phyloP scores from a whole-genome alignment of 257 asterid species.

The Petunia secreta region DNA sequence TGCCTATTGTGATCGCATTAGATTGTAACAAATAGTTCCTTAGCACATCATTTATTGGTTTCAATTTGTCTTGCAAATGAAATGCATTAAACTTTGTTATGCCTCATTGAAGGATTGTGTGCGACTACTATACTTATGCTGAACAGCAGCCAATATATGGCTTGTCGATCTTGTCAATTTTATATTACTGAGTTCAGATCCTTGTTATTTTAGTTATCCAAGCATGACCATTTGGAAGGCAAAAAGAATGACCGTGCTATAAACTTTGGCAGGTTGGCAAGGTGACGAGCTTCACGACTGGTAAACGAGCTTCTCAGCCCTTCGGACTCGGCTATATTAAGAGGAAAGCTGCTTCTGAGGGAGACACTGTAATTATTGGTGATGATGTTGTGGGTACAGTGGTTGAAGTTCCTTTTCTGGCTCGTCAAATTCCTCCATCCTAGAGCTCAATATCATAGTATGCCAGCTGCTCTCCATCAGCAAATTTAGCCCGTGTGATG shows the following conservation, averaged over 20 bases:
- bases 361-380: constrained; percentile 72
- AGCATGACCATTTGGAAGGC: constrained; percentile 6
- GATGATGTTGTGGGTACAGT: constrained; percentile 64
- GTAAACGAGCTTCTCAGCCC: constrained; percentile 56
- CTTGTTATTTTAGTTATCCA: background rate
- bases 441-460: background rate
- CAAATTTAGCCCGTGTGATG: background rate
- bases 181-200: background rate
- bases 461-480: background rate
- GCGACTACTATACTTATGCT: background rate
- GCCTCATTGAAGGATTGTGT: background rate
- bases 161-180: background rate
- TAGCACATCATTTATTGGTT: background rate
- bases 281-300: constrained; percentile 75
- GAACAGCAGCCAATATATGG: constrained; percentile 7
- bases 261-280: constrained; percentile 74
- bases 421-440: constrained; percentile 55
- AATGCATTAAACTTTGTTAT: constrained; percentile 6
- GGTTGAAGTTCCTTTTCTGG: constrained; percentile 83
- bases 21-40: background rate
- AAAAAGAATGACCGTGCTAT: constrained; percentile 25
- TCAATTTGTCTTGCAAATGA: constrained; percentile 14
- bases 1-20: background rate
- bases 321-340: constrained; percentile 92
- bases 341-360: constrained; percentile 71